Percentiles rank a stretch among this genome's conserved stretches.
Evolutionary conservation across 2,329 filamentous ascomycete genomes (phyloP).

Genomic region (Tetracladium maxilliforme): DNA sequence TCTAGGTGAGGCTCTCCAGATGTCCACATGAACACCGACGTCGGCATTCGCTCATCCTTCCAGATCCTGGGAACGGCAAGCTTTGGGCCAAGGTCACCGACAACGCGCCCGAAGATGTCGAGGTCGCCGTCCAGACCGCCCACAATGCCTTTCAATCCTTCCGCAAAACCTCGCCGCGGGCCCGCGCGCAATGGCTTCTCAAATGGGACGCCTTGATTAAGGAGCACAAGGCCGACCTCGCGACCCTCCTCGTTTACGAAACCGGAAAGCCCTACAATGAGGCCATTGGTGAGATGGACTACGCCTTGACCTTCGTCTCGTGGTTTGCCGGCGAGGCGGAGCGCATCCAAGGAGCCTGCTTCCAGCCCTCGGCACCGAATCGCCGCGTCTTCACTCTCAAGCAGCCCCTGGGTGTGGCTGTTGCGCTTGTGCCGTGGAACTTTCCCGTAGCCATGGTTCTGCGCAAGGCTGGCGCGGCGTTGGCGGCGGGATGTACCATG

Average conservation of each 20-base stretch:
- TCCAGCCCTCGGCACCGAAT: constrained; percentile 42
- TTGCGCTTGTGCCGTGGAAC: constrained; percentile 18
- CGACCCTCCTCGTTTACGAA: constrained; percentile 45
- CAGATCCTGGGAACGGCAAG: constrained; percentile 29
- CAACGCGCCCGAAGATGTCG: constrained; percentile 39
- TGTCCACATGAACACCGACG: too few relatives aligned
- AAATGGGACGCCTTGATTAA: constrained; percentile 52
- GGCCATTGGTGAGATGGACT: constrained; percentile 35
- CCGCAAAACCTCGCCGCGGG: constrained; percentile 41
- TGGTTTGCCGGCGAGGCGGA: constrained; percentile 46
- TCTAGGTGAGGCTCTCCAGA: too few relatives aligned
- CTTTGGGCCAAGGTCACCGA: constrained; percentile 24
- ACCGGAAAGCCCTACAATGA: constrained; percentile 36
- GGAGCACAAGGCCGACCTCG: constrained; percentile 45
- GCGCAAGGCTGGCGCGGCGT: constrained; percentile 31
- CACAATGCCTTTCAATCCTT: constrained; percentile 46
- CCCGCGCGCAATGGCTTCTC: constrained; percentile 44
- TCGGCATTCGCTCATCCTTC: too few relatives aligned
- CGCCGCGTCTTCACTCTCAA: constrained; percentile 44
- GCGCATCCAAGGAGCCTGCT: constrained; percentile 45
- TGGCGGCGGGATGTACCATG: constrained; percentile 62
- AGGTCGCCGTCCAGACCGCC: constrained; percentile 41
- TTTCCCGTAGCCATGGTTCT: constrained; percentile 39
- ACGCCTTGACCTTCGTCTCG: constrained; percentile 35
- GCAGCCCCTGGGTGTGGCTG: constrained; percentile 8